Evolutionary conservation across 495 filamentous ascomycete genomes (phyloP).

Genomic region (Neurospora sp.): DNA sequence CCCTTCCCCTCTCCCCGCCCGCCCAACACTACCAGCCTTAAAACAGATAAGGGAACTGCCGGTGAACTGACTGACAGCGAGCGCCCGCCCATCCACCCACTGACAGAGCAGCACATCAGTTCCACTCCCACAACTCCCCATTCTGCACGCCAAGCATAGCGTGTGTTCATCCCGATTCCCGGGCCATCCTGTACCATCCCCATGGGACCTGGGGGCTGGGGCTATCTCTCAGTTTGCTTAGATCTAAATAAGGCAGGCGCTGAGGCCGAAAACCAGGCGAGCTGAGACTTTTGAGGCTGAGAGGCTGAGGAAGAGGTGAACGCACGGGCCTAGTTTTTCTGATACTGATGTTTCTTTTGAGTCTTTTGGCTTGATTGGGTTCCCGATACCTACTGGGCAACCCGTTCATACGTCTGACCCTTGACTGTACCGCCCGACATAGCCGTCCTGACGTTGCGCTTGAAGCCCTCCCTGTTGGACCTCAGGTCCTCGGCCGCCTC

Average conservation of each 20-base stretch:
- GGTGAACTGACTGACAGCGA: neutral
- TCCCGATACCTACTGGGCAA: conserved; percentile 24
- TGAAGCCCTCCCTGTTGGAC: conserved; percentile 73
- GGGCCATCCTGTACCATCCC: neutral
- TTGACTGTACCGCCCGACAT: conserved; percentile 79
- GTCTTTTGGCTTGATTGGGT: neutral
- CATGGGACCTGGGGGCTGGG: neutral
- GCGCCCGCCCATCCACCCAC: neutral
- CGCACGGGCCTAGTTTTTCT: neutral
- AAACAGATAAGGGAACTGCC: neutral
- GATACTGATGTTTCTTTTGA: neutral
- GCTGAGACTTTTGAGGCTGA: neutral
- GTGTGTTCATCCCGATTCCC: neutral
- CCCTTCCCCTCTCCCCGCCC: neutral
- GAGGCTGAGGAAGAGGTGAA: neutral
- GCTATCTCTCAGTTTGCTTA: neutral
- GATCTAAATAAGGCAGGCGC: neutral
- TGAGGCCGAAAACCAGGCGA: neutral
- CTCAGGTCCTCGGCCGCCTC: conserved; percentile 91
- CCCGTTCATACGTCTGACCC: conserved; percentile 62
- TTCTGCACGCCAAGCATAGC: neutral
- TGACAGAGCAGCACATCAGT: neutral
- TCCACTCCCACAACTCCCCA: neutral
- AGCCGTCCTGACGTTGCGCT: conserved; percentile 71
- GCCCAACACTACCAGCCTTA: neutral